Evolutionary conservation across 1,284 basidiomycete genomes (phyloP).

Genomic region (Cryptococcus maquisensis): DNA sequence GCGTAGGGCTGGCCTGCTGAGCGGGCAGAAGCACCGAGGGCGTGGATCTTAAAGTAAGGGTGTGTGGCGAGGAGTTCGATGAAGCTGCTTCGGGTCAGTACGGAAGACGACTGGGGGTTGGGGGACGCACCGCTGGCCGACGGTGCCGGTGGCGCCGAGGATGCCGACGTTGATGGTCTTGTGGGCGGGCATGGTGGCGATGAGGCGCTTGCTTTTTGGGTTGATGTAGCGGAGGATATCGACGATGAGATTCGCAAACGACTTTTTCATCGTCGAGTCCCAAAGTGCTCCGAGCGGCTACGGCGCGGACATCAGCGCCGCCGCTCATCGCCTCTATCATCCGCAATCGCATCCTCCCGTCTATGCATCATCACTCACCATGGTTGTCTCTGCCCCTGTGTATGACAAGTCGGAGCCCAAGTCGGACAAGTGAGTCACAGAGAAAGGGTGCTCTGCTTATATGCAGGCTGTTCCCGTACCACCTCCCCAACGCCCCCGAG

Average conservation of each 20-base stretch:
- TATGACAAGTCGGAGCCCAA: constrained; percentile 44
- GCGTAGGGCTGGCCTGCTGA: constrained; percentile 83
- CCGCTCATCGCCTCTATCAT: no score
- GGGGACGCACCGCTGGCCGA: constrained; percentile 69
- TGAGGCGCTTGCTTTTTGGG: not conserved
- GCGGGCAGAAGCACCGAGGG: constrained; percentile 81
- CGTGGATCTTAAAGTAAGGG: constrained; percentile 84
- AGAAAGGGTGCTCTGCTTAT: not conserved
- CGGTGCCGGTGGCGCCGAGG: constrained; percentile 93
- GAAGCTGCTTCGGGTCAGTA: constrained; percentile 53
- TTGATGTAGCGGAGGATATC: not conserved
- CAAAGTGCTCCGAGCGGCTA: not conserved
- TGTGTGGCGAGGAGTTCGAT: constrained; percentile 83
- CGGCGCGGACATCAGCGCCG: no score
- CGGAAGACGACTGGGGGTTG: not conserved
- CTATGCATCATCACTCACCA: constrained; percentile 7
- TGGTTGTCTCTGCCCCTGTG: constrained; percentile 37
- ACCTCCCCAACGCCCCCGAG: constrained; percentile 36
- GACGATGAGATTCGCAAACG: not conserved
- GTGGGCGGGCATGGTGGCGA: not conserved
- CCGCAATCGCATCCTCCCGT: no score
- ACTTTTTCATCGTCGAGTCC: not conserved
- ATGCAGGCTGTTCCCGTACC: constrained; percentile 37
- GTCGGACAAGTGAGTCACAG: constrained; percentile 28
- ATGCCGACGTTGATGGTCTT: constrained; percentile 73